These are phyloP conservation scores for Alternaria sp. DNA, from an alignment of 2,329 filamentous ascomycete species.

Conservation along the genomic window DNA sequence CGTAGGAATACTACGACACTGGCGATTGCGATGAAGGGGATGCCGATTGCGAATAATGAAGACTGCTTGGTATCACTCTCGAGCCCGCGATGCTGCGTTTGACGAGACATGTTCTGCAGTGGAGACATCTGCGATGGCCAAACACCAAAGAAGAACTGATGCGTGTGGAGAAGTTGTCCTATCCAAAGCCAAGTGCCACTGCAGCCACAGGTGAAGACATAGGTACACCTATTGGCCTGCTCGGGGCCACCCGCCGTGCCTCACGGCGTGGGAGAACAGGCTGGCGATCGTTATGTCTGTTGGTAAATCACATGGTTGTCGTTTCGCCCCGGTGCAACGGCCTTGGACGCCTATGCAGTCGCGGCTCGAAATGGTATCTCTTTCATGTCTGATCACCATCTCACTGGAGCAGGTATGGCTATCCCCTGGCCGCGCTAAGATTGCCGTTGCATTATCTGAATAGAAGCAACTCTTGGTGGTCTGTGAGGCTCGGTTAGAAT, in stretches of 20 bases:
- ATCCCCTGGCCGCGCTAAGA: neutral
- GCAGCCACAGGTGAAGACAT: neutral
- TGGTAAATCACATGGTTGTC: neutral
- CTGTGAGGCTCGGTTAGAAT: neutral
- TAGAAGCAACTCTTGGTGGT: neutral
- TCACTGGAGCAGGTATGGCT: neutral
- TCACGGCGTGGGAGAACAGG: neutral
- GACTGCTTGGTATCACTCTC: neutral
- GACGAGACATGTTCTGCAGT: neutral
- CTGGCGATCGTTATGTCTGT: neutral
- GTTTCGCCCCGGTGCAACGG: neutral
- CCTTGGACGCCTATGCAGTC: neutral
- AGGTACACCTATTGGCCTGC: neutral
- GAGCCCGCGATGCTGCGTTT: neutral
- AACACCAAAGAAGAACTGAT: neutral
- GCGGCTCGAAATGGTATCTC: neutral
- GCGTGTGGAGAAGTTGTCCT: neutral
- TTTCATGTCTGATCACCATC: neutral
- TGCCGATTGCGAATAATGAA: neutral
- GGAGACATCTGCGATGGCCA: neutral
- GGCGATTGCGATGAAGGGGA: neutral
- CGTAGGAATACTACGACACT: neutral
- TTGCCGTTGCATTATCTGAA: neutral
- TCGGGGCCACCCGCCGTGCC: neutral
- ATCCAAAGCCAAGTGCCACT: neutral